Percentiles rank a stretch among this genome's conserved stretches.
Evolutionary conservation across 1,139 yeast species (phyloP).

Genomic region (Yueomyces sp.): DNA sequence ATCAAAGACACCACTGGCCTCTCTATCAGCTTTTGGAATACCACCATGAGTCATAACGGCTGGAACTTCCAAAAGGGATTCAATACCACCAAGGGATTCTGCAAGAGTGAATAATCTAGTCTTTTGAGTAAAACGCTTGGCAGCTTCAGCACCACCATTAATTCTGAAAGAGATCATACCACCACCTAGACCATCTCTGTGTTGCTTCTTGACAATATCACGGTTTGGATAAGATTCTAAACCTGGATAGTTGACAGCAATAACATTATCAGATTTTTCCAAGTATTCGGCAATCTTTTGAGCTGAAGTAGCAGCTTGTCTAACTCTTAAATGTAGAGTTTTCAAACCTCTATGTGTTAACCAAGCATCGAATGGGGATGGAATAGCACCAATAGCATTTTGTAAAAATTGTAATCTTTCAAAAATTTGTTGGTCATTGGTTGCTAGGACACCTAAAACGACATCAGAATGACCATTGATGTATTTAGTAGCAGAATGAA

Average conservation of each 20-base stretch:
- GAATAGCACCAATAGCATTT: conserved; percentile 81
- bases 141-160: conserved; percentile 70
- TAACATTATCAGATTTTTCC: conserved; percentile 36
- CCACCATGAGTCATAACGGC: conserved; percentile 93
- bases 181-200: conserved; percentile 79
- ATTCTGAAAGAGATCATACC: conserved; percentile 87
- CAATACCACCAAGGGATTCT: conserved; percentile 85
- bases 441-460: conserved; percentile 74
- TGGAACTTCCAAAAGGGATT: conserved; percentile 77
- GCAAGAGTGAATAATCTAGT: conserved; percentile 77
- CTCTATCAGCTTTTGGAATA: conserved; percentile 71
- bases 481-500: conserved; percentile 84
- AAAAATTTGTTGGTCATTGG: conserved; percentile 49
- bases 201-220: conserved; percentile 57
- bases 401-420: conserved; percentile 64
- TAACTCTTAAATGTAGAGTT: conserved; percentile 72
- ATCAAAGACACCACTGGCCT: conserved; percentile 69
- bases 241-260: conserved; percentile 75
- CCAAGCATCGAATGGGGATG: conserved; percentile 88
- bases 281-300: conserved; percentile 61
- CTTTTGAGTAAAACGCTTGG: conserved; percentile 57
- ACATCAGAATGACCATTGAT: conserved; percentile 91
- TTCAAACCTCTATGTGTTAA: conserved; percentile 86
- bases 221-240: conserved; percentile 53
- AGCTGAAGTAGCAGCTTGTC: conserved; percentile 57